Evolutionary conservation across 371 early-diverging fungal genomes (phyloP), one percentile per base, ranked within the genome.

Genomic region (Mucor plumbeus): DNA sequence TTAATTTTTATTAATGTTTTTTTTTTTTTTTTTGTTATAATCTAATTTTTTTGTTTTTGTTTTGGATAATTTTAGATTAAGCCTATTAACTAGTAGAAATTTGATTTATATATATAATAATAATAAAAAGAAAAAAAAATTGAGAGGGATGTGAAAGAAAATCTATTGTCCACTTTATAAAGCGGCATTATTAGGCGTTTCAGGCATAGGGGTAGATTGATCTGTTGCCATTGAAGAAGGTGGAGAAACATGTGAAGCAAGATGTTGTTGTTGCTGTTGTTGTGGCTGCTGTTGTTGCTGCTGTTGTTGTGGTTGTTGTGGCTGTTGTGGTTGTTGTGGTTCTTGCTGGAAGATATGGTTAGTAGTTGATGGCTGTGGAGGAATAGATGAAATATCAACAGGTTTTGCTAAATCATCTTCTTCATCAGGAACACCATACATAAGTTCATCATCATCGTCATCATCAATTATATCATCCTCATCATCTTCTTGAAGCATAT

Each of bases 21-120:
- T 43, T 15, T 41, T 41, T 43, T 43, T 15, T 15, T 43, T 26
- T 26, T 26, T 26, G 26, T 26, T 26, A 26, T 26, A 26, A 43
- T 43, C 43, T 26, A 55, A 50, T 60, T 1, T 47, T 40, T 39
- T 50, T 59, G 40, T 1, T 55, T 38, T 55, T 26, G 26, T 26
- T 26, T 26, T 26, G 26, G 26, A 26, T 26, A 1, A 39, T 63
- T 44, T 61, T 75, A 83, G 83, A 83, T 83, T 64, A 83, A 83
- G 61, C 83, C 83, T 50, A 83, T 83, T 47, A 74, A 75, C 34
- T 75, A 78, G 70, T 31, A 39, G 41, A 13, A 50, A 36, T 61
- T 14, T 38, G 21, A 50, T 54, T 26, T 36, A 53, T 13, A 17
- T 63, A 47, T 35, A 36, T 19, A 17, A 11, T 36, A 59, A 43